Evolutionary conservation across 106 monocot species (phyloP), one percentile per base, ranked within the genome.

Genomic region (Ottelia alismoides): DNA sequence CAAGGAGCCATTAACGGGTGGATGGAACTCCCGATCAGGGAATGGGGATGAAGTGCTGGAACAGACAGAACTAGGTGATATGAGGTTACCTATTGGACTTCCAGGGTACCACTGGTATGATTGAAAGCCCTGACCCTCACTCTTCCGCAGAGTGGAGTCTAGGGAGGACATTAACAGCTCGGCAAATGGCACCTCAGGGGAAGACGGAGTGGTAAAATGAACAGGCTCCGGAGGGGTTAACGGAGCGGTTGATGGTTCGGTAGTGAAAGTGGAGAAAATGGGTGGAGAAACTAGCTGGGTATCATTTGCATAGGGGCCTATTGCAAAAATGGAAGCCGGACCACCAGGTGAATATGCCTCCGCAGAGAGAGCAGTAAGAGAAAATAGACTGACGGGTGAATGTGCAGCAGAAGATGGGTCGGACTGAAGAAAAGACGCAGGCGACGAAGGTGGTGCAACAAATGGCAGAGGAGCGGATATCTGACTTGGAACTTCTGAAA

Each of bases 131-230:
- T 61, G 60, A 20, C 27, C 22, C 7, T 67, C 78, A 25, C 53
- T 49, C 31, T 70, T 66, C n/a, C n/a, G n/a, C 26, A 58, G 20
- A 25, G 28, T 81, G 30, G 69, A 53, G 65, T 69, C 68, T n/a
- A n/a, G n/a, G 7, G 70, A 72, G 12, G 87, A 84, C 48, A 75
- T 65, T 28, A 89, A 29, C 49, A 98, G 81, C 20, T 61, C 53
- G 1, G 96, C 89, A 69, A 82, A 98, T 20, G 96, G 96, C 2
- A 98, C 96, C 64, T 98, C 96, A 3, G 96, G 96, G 22, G 96
- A 96, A 5, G 96, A 78, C 44, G 89, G 89, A 22, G 89, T 89
- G 11, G 96, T 89, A 7, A 79, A 53, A 53, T 85, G 82, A 11
- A 88, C 49, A 21, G 81, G 48, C 56, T 96, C 94, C 3, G 94